Evolutionary conservation across 2,329 filamentous ascomycete species (phyloP).

Genomic region (Geosmithia morbida): DNA sequence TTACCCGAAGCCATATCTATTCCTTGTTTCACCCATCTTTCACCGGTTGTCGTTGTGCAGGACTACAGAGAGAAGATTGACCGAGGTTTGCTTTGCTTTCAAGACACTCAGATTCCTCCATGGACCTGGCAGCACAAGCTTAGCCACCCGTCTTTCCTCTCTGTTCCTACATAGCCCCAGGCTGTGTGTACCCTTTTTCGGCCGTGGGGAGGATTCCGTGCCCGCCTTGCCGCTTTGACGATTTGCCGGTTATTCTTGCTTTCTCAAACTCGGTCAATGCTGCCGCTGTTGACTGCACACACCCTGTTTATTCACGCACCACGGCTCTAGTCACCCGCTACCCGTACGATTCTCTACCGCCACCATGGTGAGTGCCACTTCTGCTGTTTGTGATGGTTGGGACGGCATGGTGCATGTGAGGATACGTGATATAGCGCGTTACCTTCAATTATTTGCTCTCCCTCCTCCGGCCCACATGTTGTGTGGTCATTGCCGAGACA

Average conservation of each 20-base stretch:
- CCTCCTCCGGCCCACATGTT: background rate
- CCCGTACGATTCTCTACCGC: conserved; percentile 19
- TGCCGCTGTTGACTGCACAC: conserved; percentile 20
- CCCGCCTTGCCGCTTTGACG: conserved; percentile 7
- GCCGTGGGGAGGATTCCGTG: conserved; percentile 3
- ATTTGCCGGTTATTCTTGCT: conserved; percentile 17
- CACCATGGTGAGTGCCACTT: conserved; percentile 32
- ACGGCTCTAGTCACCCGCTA: conserved; percentile 19
- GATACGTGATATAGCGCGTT: conserved; percentile 24
- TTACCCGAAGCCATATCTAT: background rate
- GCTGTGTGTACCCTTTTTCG: background rate
- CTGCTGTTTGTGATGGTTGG: conserved; percentile 16
- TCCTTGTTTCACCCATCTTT: background rate
- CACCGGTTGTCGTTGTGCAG: background rate
- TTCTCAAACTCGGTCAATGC: conserved; percentile 17
- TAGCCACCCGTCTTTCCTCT: conserved; percentile 15
- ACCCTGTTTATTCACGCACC: conserved; percentile 15
- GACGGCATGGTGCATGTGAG: conserved; percentile 27
- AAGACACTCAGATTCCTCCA: background rate
- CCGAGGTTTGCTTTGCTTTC: background rate
- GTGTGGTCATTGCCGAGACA: background rate
- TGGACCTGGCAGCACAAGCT: conserved; percentile 15
- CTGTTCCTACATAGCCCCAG: conserved; percentile 7
- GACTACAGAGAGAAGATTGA: background rate
- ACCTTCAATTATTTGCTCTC: conserved; percentile 2